Conservation (phyloP, 2,329 filamentous ascomycete genomes). For the Fusarium torreyae region DNA sequence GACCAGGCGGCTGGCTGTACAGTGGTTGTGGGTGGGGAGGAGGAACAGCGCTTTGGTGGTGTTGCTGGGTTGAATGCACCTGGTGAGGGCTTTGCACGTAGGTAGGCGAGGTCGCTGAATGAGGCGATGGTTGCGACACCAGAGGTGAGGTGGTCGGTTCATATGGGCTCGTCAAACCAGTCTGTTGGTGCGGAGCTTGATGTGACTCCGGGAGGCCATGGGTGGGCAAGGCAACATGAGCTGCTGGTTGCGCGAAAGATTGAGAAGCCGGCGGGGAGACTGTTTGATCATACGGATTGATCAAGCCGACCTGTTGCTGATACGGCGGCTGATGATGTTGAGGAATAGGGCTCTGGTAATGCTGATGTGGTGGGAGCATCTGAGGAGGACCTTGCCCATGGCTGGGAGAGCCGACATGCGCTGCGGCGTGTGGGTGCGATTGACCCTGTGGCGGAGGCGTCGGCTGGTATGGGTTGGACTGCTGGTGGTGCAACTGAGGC, state of each 20-base stretch:
- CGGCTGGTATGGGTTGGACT: neutral
- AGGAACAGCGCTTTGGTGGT: neutral
- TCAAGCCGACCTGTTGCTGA: constrained; percentile 1
- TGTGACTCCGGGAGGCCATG: neutral
- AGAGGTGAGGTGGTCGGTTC: neutral
- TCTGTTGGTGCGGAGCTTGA: constrained; percentile 1
- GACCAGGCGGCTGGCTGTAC: neutral
- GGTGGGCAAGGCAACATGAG: neutral
- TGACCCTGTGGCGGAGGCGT: neutral
- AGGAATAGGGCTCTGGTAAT: constrained; percentile 6
- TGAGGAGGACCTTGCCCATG: neutral
- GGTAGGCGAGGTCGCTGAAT: fast-evolving
- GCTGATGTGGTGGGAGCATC: neutral
- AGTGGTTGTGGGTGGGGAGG: neutral
- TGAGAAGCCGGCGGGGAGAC: neutral
- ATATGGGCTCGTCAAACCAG: neutral
- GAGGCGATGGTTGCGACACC: neutral
- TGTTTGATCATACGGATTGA: neutral
- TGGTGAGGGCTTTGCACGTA: neutral
- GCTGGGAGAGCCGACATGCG: neutral
- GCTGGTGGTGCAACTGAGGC: constrained; percentile 10
- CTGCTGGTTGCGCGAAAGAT: neutral
- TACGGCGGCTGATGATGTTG: constrained; percentile 5
- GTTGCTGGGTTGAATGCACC: neutral
- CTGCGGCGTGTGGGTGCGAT: neutral